A percentile compares a stretch with the other conserved stretches of the same genome.
Evolutionary conservation across 202 grass and related monocot species (phyloP).

Genomic region (Zizania palustris): DNA sequence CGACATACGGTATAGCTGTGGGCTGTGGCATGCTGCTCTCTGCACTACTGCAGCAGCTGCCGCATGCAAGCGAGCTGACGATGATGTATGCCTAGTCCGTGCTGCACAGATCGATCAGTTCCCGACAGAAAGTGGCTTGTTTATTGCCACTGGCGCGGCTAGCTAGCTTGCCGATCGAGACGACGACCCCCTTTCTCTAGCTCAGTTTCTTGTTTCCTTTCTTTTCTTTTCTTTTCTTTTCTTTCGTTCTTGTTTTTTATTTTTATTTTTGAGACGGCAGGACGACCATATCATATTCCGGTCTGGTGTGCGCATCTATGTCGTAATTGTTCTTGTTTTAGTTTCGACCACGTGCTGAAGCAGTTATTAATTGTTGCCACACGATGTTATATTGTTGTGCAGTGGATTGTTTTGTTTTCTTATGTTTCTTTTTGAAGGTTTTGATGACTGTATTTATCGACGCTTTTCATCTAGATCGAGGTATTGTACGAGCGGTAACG

Average conservation of each 20-base stretch:
- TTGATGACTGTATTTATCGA: background rate
- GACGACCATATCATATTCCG: background rate
- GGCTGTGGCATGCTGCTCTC: background rate
- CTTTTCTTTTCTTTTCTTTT: too few species aligned
- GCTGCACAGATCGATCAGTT: constrained; percentile 9
- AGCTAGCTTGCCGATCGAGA: background rate
- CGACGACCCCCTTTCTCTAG: background rate
- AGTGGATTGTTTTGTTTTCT: background rate
- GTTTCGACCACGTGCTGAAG: background rate
- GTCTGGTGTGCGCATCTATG: background rate
- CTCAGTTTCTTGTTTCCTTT: too few species aligned
- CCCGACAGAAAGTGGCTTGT: background rate
- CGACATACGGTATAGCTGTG: background rate
- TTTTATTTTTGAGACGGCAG: background rate
- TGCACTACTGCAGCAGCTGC: background rate
- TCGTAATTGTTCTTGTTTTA: background rate
- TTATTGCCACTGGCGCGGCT: background rate
- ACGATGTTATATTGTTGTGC: too few species aligned
- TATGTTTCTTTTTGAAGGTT: background rate
- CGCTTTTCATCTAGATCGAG: background rate
- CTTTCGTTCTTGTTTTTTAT: too few species aligned
- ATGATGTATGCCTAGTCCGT: constrained; percentile 7
- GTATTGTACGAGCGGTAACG: background rate
- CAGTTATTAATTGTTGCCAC: background rate
- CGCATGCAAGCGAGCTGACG: background rate